Evolutionary conservation across 306 rosid genomes (phyloP).

Genomic region (Corylus americana): DNA sequence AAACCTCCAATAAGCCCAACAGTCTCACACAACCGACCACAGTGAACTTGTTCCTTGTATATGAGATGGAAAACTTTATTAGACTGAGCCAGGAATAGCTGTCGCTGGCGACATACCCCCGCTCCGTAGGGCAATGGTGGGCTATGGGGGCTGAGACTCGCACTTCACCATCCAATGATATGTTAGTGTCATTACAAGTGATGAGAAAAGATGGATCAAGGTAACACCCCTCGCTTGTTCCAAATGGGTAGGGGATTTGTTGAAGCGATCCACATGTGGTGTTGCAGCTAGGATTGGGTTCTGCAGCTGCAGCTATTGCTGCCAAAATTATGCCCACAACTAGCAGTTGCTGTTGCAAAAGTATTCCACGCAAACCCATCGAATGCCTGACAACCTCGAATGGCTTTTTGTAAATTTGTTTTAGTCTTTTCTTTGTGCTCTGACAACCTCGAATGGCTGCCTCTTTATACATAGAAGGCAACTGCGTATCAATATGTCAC

Average conservation of each 20-base stretch:
- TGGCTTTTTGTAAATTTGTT: no score
- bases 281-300: not conserved
- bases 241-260: not conserved
- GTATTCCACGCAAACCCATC: not conserved
- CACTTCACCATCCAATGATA: not conserved
- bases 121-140: not conserved
- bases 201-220: not conserved
- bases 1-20: rapidly evolving
- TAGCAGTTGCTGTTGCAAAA: not conserved
- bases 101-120: no score
- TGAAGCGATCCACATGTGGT: not conserved
- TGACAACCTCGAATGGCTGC: no score
- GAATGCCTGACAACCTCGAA: no score
- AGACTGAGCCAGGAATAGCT: no score
- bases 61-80: conserved; percentile 4
- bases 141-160: not conserved
- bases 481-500: no score
- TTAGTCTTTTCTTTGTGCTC: no score
- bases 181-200: not conserved
- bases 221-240: not conserved
- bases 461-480: no score
- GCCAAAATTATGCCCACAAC: not conserved
- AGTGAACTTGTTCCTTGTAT: conserved; percentile 21
- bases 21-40: conserved; percentile 29
- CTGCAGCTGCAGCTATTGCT: not conserved